Evolutionary conservation across 2,329 filamentous ascomycete species (phyloP), one percentile per base, ranked within the genome.

Genomic region (Ceratocystis ficicola): DNA sequence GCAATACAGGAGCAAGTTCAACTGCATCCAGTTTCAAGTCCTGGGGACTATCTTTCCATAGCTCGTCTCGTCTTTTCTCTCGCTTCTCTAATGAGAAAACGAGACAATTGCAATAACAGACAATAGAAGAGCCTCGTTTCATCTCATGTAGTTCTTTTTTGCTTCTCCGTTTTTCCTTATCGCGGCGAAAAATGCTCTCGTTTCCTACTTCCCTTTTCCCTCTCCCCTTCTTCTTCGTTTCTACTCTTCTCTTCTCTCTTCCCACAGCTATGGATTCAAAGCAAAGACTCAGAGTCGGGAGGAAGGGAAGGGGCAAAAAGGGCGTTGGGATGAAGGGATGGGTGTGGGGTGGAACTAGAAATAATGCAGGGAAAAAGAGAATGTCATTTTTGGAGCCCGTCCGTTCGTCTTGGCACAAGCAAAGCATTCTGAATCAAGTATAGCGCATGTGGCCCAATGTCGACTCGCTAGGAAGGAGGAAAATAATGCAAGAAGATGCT

Each of bases 11-110:
- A 22, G 50, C 52, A 28, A 32, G 32, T 1, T 32, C 52, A 28
- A 2, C 8, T 57, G 52, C 1, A 20, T 32, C 17, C 20, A 22
- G 52, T 57, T 22, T 57, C 52, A 55, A 55, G 50, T 25, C 22
- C 50, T 22, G 20, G 12, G 50, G 5, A 8, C 50, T 22, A 20
- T 55, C 17, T 59, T 59, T 32, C 52, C 52, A 32, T 59, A 36
- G 52, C 52, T 59, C 52, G 52, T 59, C 52, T 59, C 25, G 52
- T 30, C 52, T 25, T 59, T 59, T 59, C 52, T 59, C 25, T 59
- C 5, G 52, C 28, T 32, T 59, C 25, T 59, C 46, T 50, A 50
- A n/a, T 3, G 52, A 59, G 52, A 59, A 59, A 59, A 59, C 52
- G 52, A 59, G 52, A 15, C 52, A 6, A 3, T 25, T 20, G 22